Percentiles rank a stretch among this genome's conserved stretches.
Evolutionary conservation across 345 rosid species (phyloP).

Genomic region (Melastoma malabathricum): DNA sequence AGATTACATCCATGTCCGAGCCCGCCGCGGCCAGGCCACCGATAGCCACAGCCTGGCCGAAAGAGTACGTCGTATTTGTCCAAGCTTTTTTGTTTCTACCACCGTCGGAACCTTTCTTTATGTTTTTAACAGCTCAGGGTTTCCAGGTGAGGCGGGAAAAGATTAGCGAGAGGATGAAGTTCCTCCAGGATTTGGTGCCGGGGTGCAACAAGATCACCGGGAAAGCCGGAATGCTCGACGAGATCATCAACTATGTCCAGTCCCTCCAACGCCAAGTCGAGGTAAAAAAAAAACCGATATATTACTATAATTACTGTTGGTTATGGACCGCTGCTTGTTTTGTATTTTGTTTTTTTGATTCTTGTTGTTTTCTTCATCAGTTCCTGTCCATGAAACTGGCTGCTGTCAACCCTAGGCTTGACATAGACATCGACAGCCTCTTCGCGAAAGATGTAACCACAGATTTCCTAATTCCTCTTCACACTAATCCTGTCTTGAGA

Average conservation of each 20-base stretch:
- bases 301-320: background rate
- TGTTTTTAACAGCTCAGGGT: background rate
- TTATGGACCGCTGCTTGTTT: background rate
- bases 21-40: constrained; percentile 96
- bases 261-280: constrained; percentile 73
- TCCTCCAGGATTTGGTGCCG: constrained; percentile 67
- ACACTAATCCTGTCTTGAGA: background rate
- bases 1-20: constrained; percentile 93
- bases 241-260: constrained; percentile 69
- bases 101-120: background rate
- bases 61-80: constrained; percentile 41
- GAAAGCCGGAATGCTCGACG: constrained; percentile 83
- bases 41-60: constrained; percentile 98
- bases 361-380: constrained; percentile 14
- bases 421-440: constrained; percentile 34
- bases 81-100: background rate
- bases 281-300: constrained; percentile 19
- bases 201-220: constrained; percentile 65
- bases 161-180: constrained; percentile 78
- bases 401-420: constrained; percentile 47
- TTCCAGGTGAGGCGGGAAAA: constrained; percentile 76
- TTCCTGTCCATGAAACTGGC: constrained; percentile 68
- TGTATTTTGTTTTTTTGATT: background rate
- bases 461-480: background rate
- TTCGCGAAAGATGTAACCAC: constrained; percentile 38